Evolutionary conservation across 805 yeast species (phyloP), one percentile per base, ranked within the genome.

Genomic region (Priceomyces medius): DNA sequence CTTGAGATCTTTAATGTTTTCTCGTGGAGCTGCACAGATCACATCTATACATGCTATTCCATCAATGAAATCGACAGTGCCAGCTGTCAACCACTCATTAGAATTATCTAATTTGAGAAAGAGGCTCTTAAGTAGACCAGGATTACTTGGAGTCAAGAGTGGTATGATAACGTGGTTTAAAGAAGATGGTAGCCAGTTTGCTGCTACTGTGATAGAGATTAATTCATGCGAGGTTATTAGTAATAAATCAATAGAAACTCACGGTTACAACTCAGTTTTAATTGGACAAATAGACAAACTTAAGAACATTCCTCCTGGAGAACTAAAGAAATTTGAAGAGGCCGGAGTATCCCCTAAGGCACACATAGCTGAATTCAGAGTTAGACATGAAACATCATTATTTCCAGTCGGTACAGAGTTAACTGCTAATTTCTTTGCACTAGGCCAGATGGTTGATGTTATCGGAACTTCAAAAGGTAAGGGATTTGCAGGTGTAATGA

Each of bases 401-500:
- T 63, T 87, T 40, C 86, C 89, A 9, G 65, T 83, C 7, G 97
- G 97, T 3, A 81, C 89, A 2, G 80, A 81, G 54, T 66, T 93
- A 42, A 77, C 70, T 41, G 96, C 97, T 2, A 89, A 88, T 57
- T 90, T 84, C 63, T 91, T 91, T 61, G 76, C 80, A 43, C 73
- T 69, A 13, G 98, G 97, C 21, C 93, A 88, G 63, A 77, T 69
- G 45, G 90, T 93, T 20, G 99, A 93, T 60, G 69, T 88, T 40
- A 76, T 80, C 59, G 85, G 90, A 12, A 74, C 76, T 14, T 74
- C 90, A 39, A 91, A 88, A 62, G 99, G 99, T 66, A 93, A 93
- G 66, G 99, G 99, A 8, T 88, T 88, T 62, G 88, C 90, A 17
- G 99, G 99, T 80, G 98, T 91, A 18, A 93, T 93, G 97, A 91